Conservation (phyloP, 2,329 filamentous ascomycete species). For the Parascedosporium putredinis region DNA sequence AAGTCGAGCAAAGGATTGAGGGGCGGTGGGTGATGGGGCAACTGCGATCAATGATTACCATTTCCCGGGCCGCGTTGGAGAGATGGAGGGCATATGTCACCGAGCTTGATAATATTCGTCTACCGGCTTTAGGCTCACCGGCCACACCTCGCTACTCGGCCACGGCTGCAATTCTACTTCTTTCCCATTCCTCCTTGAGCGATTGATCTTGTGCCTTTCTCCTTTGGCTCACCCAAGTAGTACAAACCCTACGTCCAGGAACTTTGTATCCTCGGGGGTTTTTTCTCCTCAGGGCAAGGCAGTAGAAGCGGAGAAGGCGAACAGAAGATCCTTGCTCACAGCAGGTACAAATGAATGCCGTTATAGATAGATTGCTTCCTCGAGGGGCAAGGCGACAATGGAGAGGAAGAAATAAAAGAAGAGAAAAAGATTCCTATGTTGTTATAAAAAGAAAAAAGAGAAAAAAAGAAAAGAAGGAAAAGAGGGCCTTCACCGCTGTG, state of each 20-base stretch:
- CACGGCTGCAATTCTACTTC: not conserved
- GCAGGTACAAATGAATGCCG: not conserved
- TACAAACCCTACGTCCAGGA: no score
- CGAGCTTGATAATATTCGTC: slow-evolving; percentile 1
- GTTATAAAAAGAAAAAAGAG: no score
- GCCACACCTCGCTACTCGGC: not conserved
- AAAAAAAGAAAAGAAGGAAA: no score
- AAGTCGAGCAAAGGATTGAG: no score
- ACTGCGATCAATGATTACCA: no score
- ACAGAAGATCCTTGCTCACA: not conserved
- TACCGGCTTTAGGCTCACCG: not conserved
- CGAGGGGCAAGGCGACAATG: no score
- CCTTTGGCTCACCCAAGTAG: not conserved
- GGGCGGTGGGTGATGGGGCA: not conserved
- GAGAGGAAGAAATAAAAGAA: no score
- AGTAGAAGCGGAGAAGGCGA: not conserved
- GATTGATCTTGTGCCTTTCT: no score
- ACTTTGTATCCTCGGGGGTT: no score
- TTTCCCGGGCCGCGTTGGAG: not conserved
- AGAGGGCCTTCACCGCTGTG: not conserved
- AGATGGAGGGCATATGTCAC: not conserved
- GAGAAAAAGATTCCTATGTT: no score
- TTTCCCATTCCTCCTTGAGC: not conserved
- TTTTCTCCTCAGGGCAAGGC: no score
- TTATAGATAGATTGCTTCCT: not conserved